Evolutionary conservation across 352 stramenopile species (phyloP), one percentile per base, ranked within the genome.

Genomic region (Phytopythium litorale): DNA sequence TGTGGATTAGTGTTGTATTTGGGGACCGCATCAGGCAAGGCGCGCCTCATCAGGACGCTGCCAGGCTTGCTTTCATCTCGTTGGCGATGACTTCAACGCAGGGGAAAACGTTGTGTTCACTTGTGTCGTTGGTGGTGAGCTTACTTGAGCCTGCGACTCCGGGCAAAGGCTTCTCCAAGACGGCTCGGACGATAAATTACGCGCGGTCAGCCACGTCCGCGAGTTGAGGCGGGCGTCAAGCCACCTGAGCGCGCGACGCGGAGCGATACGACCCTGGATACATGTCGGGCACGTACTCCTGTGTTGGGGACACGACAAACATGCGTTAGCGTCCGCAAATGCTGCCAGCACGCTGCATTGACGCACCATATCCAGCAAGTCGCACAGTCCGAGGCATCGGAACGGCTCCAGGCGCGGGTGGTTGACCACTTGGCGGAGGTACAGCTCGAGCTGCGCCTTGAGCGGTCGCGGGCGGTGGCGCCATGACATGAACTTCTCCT

Each of bases 301-400:
- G 45, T 42, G 4, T 25, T 19, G 13, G n/a, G 19, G 23, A n/a
- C 60, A 46, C 0, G 30, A n/a, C 35, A 46, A 18, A 2, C n/a
- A 63, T 21, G 8, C 23, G 42, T 9, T 33, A 33, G 7, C 16
- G n/a, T 28, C 16, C 15, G 35, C 15, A 23, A 54, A n/a, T 56
- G 33, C 16, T 5, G n/a, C 12, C 21, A 9, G 35, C n/a, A 18
- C 21, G 32, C 1, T 7, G 12, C 33, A 19, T 2, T 28, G 7
- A n/a, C 53, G 35, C 13, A 89, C 81, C 75, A 92, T 81, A 16
- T 92, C 82, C 15, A 92, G 62, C 28, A 92, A 92, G 49, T 92
- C 82, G 40, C 82, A 92, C 8, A 92, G 66, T 23, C 75, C 79
- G 57, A 84, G 77, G 11, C 68, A 87, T 12, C 78, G 58, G 43